A percentile compares a stretch with the other conserved stretches of the same genome.
phyloP scores from a whole-genome alignment of 805 yeast genomes.

The Wickerhamomyces sydowiorum region DNA sequence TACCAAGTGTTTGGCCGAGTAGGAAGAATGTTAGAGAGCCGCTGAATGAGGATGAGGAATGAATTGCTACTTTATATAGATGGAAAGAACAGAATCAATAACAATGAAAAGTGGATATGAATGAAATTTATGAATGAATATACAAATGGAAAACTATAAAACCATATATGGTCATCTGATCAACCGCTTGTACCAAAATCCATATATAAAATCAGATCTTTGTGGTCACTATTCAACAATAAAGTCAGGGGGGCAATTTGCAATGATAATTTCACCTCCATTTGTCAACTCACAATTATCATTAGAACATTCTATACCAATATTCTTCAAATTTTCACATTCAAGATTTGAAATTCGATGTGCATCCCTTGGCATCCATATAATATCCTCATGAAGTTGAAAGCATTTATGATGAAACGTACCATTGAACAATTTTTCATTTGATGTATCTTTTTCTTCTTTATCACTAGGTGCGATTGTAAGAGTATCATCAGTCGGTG shows the following conservation, averaged over 20 bases:
- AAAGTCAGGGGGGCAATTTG: constrained; percentile 20
- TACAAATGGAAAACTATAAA: too few species aligned
- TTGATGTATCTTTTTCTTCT: background rate
- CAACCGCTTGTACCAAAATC: background rate
- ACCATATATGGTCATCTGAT: too few species aligned
- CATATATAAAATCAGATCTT: background rate
- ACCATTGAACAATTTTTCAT: constrained; percentile 11
- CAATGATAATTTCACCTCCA: constrained; percentile 17
- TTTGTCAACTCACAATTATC: constrained; percentile 12
- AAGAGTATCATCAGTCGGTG: background rate
- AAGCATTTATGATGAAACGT: constrained; percentile 21
- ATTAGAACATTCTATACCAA: constrained; percentile 18
- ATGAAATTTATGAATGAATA: background rate
- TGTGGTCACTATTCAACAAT: constrained; percentile 2
- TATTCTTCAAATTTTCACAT: constrained; percentile 11
- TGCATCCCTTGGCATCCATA: constrained; percentile 23
- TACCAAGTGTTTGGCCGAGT: constrained; percentile 88
- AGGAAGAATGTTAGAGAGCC: constrained; percentile 48
- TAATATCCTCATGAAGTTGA: constrained; percentile 9
- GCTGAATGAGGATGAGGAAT: constrained; percentile 7
- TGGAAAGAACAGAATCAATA: too few species aligned
- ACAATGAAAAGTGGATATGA: constrained; percentile 1
- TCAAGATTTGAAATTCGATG: constrained; percentile 10
- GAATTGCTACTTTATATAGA: background rate
- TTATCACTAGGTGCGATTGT: too few species aligned